Evolutionary conservation across 768 basidiomycete genomes (phyloP).

Genomic region (Termitomyces titanicus): DNA sequence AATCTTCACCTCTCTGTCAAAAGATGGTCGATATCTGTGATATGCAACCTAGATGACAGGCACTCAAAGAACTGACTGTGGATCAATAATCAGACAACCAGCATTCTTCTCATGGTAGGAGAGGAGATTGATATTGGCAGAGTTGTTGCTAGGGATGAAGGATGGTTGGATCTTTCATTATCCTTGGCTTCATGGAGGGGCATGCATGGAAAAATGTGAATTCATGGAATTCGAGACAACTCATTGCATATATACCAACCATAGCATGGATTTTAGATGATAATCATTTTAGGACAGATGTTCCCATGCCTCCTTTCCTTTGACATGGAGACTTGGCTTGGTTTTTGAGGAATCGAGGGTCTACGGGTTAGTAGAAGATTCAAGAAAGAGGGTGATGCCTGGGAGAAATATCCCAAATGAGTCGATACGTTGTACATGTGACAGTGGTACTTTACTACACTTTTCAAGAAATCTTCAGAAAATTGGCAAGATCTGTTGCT

Average conservation of each 20-base stretch:
- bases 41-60: neutral
- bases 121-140: constrained; percentile 29
- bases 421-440: too few species aligned
- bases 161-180: constrained; percentile 14
- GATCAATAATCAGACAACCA: constrained; percentile 60
- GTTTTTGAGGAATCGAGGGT: too few species aligned
- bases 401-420: too few species aligned
- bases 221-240: neutral
- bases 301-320: too few species aligned
- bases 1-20: constrained; percentile 52
- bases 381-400: too few species aligned
- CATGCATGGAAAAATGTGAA: constrained; percentile 18
- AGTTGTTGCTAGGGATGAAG: constrained; percentile 13
- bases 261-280: too few species aligned
- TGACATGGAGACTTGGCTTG: too few species aligned
- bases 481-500: too few species aligned
- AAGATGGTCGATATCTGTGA: neutral
- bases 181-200: constrained; percentile 20
- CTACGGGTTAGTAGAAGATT: too few species aligned
- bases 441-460: too few species aligned
- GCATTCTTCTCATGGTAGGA: constrained; percentile 52
- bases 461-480: too few species aligned
- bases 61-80: constrained; percentile 43
- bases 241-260: neutral
- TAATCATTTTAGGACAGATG: too few species aligned